These are phyloP conservation scores for Achlya hypogyna DNA, from an alignment of 352 stramenopile species.

Conservation along the genomic window DNA sequence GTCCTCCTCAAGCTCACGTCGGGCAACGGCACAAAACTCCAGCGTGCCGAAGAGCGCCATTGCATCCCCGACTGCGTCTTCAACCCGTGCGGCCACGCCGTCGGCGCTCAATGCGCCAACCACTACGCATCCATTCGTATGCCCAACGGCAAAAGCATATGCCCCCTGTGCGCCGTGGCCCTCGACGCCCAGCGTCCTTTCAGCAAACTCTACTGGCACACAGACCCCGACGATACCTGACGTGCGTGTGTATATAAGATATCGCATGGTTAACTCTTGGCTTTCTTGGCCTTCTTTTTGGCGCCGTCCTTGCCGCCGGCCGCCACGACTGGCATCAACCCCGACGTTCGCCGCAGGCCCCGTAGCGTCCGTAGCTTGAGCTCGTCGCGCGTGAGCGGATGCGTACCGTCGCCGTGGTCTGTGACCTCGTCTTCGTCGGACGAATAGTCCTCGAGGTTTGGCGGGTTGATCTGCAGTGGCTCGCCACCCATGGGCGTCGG, in stretches of 20 bases:
- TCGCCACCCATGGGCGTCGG: constrained; percentile 86
- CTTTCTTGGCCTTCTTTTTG: not conserved
- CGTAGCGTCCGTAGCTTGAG: constrained; percentile 89
- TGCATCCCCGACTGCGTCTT: constrained; percentile 66
- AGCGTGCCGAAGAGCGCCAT: constrained; percentile 45
- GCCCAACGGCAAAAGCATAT: constrained; percentile 68
- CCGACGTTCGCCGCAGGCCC: constrained; percentile 33
- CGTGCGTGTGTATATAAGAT: not conserved
- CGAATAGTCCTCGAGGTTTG: constrained; percentile 91
- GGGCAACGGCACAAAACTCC: constrained; percentile 43
- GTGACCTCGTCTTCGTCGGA: constrained; percentile 85
- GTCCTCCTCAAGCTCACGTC: constrained; percentile 66
- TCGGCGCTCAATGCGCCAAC: constrained; percentile 50
- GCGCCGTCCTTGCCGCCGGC: not conserved
- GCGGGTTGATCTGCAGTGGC: constrained; percentile 88
- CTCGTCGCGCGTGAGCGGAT: constrained; percentile 86
- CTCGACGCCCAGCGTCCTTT: constrained; percentile 52
- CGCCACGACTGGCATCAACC: not conserved
- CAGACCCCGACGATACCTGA: constrained; percentile 32
- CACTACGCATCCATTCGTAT: constrained; percentile 56
- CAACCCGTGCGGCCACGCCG: constrained; percentile 75
- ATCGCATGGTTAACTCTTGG: not conserved
- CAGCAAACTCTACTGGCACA: constrained; percentile 70
- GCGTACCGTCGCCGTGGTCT: constrained; percentile 72
- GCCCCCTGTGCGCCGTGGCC: constrained; percentile 67